Percentiles rank a stretch among this genome's conserved stretches.
Evolutionary conservation across 2,329 filamentous ascomycete species (phyloP).

Genomic region (Sordariomycetes sp.): DNA sequence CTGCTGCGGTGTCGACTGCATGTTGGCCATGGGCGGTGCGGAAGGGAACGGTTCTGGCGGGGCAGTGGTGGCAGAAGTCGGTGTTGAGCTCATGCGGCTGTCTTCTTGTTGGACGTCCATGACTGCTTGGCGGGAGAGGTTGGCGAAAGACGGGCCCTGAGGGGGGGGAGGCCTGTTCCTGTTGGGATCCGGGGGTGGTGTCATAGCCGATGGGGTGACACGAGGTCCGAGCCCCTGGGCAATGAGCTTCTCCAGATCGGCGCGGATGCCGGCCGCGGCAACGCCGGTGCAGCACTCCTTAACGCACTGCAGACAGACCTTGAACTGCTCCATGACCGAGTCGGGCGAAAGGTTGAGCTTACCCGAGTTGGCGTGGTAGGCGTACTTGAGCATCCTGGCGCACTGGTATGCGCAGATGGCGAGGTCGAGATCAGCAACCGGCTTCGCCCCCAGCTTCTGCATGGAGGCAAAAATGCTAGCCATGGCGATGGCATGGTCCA

Average conservation of each 20-base stretch:
- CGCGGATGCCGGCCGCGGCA: slow-evolving; percentile 35
- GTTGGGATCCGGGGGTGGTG: slow-evolving; percentile 5
- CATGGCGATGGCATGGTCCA: slow-evolving; percentile 46
- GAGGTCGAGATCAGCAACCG: slow-evolving; percentile 45
- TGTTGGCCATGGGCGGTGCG: neutral
- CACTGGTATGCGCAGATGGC: slow-evolving; percentile 48
- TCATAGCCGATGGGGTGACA: slow-evolving; percentile 9
- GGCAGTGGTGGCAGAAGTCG: slow-evolving; percentile 1
- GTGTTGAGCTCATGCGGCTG: slow-evolving; percentile 1
- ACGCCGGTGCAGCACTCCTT: slow-evolving; percentile 41
- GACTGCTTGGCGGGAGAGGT: neutral
- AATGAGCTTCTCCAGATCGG: slow-evolving; percentile 43
- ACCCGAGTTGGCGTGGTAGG: slow-evolving; percentile 32
- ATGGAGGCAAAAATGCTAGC: slow-evolving; percentile 44
- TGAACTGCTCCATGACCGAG: slow-evolving; percentile 37
- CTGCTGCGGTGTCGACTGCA: neutral
- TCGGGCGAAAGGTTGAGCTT: slow-evolving; percentile 35
- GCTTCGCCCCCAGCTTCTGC: slow-evolving; percentile 39
- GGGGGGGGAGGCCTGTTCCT: neutral
- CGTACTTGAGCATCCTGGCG: slow-evolving; percentile 41
- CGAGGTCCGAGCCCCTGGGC: slow-evolving; percentile 27
- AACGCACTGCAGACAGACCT: slow-evolving; percentile 40
- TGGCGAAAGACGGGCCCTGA: neutral
- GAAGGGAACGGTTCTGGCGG: neutral
- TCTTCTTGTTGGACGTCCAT: slow-evolving; percentile 11